Percentiles rank a stretch among this genome's conserved stretches.
Evolutionary conservation across 371 early-diverging fungal genomes (phyloP).

Genomic region (Parasitella parasitica): DNA sequence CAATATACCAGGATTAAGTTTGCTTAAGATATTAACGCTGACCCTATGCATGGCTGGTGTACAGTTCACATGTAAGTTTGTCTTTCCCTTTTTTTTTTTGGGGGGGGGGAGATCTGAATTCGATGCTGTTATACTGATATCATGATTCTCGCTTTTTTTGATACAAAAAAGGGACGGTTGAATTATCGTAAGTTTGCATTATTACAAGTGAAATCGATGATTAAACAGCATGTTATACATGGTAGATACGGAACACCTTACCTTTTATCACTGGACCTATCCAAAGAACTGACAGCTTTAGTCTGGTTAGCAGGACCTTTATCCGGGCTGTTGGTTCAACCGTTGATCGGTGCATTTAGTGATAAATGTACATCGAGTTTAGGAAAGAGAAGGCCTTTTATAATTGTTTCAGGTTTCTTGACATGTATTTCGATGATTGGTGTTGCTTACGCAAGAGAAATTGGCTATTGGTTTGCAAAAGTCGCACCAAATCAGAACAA

Average conservation of each 20-base stretch:
- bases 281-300: conserved; percentile 62
- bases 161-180: conserved; percentile 47
- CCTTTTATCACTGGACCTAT: conserved; percentile 64
- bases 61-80: conserved; percentile 59
- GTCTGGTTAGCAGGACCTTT: conserved; percentile 85
- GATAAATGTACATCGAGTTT: conserved; percentile 58
- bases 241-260: conserved; percentile 80
- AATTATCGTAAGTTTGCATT: conserved; percentile 44
- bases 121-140: conserved; percentile 9
- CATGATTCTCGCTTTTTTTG: conserved; percentile 6
- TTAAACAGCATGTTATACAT: background rate
- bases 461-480: conserved; percentile 26
- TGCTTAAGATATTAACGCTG: conserved; percentile 23
- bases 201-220: background rate
- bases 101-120: background rate
- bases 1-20: conserved; percentile 17
- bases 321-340: conserved; percentile 74
- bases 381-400: conserved; percentile 66
- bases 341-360: conserved; percentile 66
- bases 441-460: conserved; percentile 67
- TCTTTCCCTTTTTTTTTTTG: background rate
- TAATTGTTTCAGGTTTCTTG: conserved; percentile 57
- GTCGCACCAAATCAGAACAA: background rate
- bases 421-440: conserved; percentile 62
- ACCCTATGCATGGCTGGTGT: conserved; percentile 59